Base-by-base conservation (phyloP, 164 flowering plant genomes). In the Nymphaea thermarum region DNA sequence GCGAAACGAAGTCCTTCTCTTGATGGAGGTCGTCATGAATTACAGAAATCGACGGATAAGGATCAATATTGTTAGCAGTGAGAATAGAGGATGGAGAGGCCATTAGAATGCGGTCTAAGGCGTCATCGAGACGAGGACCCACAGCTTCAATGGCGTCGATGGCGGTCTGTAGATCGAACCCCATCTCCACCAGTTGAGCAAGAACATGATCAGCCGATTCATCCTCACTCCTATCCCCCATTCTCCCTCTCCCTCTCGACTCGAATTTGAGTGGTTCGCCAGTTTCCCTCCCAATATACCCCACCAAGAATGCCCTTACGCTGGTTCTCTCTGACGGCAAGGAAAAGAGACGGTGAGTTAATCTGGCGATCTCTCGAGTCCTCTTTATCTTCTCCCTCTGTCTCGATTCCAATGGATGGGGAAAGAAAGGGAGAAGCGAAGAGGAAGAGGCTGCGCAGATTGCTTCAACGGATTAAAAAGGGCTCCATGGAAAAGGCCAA, bases 131-230 rank as follows among this genome's bases (percentile, higher is more conserved):
- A 25, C 84, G 80, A 64, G 86, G 80, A 44, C 97, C 97, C 10
- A 83, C 89, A 4, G 76, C 78, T 68, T 84, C 71, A 69, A 86
- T 70, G 51, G 93, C 97, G 74, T 84, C 82, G 42, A 66, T 66
- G 61, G 74, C 81, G 53, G 47, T 65, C 59, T 82, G 74, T 45
- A 71, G 63, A 43, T 86, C 86, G 77, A 87, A 91, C 25, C 93
- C 93, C 93, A 87, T 87, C 61, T 85, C 88, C 43, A 83, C 47
- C 64, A 91, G 76, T 62, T 79, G 77, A 3, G 80, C 79, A 44
- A 83, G 73, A 60, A 82, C 80, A 72, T 78, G 75, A 51, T 81
- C 83, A 2, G 81, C 72, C 42, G 75, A 66, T 41, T 70, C 47
- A 62, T 44, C 25, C 18, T 66, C 62, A 62, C 70, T 75, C 8